Percentiles rank a stretch among this genome's conserved stretches.
Evolutionary conservation across 257 asterid species (phyloP).

Genomic region (Nicotiana knightiana): DNA sequence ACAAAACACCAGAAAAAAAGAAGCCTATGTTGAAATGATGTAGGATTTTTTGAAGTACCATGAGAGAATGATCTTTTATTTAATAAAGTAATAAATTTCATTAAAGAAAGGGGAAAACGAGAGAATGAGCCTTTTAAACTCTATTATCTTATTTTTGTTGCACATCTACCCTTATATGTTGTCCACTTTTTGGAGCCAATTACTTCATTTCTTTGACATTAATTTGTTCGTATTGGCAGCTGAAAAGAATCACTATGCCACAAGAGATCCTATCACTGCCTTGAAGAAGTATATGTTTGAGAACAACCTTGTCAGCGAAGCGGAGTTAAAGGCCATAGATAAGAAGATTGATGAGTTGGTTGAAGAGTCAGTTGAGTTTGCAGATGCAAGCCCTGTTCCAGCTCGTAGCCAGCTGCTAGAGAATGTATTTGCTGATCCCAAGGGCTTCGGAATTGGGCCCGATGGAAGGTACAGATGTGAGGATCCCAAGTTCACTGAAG

Average conservation of each 20-base stretch:
- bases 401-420: slow-evolving; percentile 81
- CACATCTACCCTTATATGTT: neutral
- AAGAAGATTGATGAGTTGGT: slow-evolving; percentile 79
- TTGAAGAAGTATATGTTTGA: slow-evolving; percentile 68
- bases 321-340: slow-evolving; percentile 69
- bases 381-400: slow-evolving; percentile 80
- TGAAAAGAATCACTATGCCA: slow-evolving; percentile 89
- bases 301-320: slow-evolving; percentile 71
- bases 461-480: slow-evolving; percentile 95
- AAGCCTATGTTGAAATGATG: neutral
- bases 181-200: neutral
- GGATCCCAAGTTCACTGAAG: slow-evolving; percentile 96
- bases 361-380: slow-evolving; percentile 93
- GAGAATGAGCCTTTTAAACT: neutral
- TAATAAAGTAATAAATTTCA: too few species aligned
- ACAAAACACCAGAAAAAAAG: neutral
- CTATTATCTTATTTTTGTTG: neutral
- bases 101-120: too few species aligned
- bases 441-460: slow-evolving; percentile 90
- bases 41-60: neutral
- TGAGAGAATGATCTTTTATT: neutral
- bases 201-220: neutral
- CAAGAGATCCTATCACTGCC: slow-evolving; percentile 74
- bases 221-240: slow-evolving; percentile 39
- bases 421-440: slow-evolving; percentile 93